A percentile compares a stretch with the other conserved stretches of the same genome.
These are phyloP conservation scores for Ceratocystis diversiconidia DNA, from an alignment of 2,329 filamentous ascomycete species.

Conservation along the genomic window DNA sequence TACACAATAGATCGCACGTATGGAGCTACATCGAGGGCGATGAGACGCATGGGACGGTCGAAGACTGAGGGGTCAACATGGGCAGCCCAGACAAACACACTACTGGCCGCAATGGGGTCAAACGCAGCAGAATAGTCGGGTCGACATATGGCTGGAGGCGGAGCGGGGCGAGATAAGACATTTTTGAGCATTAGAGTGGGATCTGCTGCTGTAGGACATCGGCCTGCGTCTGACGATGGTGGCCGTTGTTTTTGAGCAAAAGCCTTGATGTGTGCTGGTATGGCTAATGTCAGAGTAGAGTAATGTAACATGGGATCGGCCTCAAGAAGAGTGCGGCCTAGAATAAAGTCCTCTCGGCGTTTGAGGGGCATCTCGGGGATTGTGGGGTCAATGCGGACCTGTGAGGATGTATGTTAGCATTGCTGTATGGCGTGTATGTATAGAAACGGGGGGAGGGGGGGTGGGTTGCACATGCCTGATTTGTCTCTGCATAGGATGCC, in stretches of 20 bases:
- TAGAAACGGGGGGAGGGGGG: neutral
- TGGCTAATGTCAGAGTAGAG: conserved; percentile 8
- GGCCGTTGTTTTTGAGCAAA: neutral
- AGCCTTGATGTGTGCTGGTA: conserved; percentile 10
- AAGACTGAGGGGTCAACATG: conserved; percentile 56
- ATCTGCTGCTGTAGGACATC: conserved; percentile 20
- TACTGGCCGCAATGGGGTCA: conserved; percentile 41
- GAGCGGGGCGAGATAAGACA: conserved; percentile 21
- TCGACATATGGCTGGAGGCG: conserved; percentile 18
- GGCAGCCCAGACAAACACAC: conserved; percentile 9
- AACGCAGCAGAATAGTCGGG: conserved; percentile 33
- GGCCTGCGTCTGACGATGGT: too few species aligned
- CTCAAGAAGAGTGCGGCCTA: conserved; percentile 37
- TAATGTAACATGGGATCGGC: conserved; percentile 27
- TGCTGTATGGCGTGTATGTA: neutral
- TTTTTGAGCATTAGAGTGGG: conserved; percentile 22
- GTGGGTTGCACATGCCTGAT: conserved; percentile 24
- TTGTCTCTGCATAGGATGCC: conserved; percentile 31
- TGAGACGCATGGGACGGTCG: conserved; percentile 51
- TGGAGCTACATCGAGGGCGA: conserved; percentile 69
- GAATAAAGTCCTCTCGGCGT: conserved; percentile 35
- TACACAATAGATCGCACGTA: conserved; percentile 77
- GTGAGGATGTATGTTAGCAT: conserved; percentile 19
- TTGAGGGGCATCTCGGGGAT: conserved; percentile 40
- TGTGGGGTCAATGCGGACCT: conserved; percentile 47